These are phyloP conservation scores for Zizania latifolia DNA, from an alignment of 176 grass and related monocot species.

Conservation along the genomic window DNA sequence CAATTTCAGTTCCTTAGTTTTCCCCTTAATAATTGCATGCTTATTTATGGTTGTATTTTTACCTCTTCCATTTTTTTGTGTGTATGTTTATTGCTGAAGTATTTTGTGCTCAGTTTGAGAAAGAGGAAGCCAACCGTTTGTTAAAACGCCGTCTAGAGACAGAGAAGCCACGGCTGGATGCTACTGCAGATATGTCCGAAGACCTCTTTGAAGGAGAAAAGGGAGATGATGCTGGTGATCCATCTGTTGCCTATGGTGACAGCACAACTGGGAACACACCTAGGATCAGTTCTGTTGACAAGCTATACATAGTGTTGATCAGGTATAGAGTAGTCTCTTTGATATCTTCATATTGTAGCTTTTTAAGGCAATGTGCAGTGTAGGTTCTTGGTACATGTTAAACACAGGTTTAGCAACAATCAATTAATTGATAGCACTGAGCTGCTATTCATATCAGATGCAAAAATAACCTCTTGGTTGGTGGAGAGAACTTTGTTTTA, in stretches of 20 bases:
- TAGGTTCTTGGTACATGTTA: not conserved
- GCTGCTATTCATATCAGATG: not conserved
- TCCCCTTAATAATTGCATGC: not conserved
- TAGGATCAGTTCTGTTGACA: constrained; percentile 63
- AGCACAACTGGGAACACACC: constrained; percentile 49
- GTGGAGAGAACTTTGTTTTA: not conserved
- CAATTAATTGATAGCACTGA: not conserved
- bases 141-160: constrained; percentile 54
- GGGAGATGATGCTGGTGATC: constrained; percentile 60
- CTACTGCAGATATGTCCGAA: constrained; percentile 83
- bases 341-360: not conserved
- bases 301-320: constrained; percentile 78
- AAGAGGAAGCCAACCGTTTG: constrained; percentile 50
- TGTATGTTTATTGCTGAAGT: constrained; percentile 15
- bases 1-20: constrained; percentile 16
- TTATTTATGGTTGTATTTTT: not conserved
- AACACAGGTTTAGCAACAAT: not conserved
- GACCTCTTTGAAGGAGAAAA: constrained; percentile 80
- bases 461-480: not conserved
- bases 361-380: not conserved
- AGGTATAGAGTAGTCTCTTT: constrained; percentile 36
- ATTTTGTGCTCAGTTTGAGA: constrained; percentile 61
- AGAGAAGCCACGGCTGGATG: constrained; percentile 47
- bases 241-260: constrained; percentile 62
- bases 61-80: constrained; percentile 4